A percentile compares a stretch with the other conserved stretches of the same genome.
Evolutionary conservation across 768 basidiomycete genomes (phyloP).

Genomic region (Tephrocybe sp.): DNA sequence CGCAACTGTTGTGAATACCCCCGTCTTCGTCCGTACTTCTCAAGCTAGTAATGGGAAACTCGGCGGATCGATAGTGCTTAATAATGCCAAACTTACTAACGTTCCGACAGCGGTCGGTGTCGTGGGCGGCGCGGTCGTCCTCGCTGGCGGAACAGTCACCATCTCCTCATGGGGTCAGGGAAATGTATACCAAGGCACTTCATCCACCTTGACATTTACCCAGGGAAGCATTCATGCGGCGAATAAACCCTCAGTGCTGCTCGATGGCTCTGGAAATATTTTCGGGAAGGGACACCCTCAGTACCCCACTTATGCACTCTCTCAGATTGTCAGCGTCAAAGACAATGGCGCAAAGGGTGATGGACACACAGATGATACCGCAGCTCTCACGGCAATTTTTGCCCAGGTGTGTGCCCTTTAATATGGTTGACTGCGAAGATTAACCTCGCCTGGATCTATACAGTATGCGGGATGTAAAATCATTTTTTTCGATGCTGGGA

Average conservation of each 20-base stretch:
- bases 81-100: constrained; percentile 60
- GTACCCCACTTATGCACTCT: constrained; percentile 58
- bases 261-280: constrained; percentile 58
- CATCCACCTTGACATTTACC: constrained; percentile 40
- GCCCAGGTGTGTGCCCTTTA: constrained; percentile 38
- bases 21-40: constrained; percentile 59
- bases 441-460: background rate
- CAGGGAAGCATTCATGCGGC: constrained; percentile 51
- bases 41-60: constrained; percentile 43
- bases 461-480: constrained; percentile 75
- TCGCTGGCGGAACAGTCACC: constrained; percentile 59
- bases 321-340: constrained; percentile 71
- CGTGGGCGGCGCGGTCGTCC: constrained; percentile 48
- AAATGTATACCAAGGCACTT: constrained; percentile 48
- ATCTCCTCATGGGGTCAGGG: constrained; percentile 52
- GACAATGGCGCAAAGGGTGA: constrained; percentile 72
- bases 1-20: constrained; percentile 56
- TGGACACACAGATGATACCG: constrained; percentile 76
- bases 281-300: constrained; percentile 67
- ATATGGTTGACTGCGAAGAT: background rate
- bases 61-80: constrained; percentile 64
- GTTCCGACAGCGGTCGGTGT: constrained; percentile 66
- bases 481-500: constrained; percentile 78
- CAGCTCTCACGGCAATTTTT: constrained; percentile 62
- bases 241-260: constrained; percentile 54